phyloP scores from a whole-genome alignment of 1,139 yeast species.

The Scheffersomyces titani region DNA sequence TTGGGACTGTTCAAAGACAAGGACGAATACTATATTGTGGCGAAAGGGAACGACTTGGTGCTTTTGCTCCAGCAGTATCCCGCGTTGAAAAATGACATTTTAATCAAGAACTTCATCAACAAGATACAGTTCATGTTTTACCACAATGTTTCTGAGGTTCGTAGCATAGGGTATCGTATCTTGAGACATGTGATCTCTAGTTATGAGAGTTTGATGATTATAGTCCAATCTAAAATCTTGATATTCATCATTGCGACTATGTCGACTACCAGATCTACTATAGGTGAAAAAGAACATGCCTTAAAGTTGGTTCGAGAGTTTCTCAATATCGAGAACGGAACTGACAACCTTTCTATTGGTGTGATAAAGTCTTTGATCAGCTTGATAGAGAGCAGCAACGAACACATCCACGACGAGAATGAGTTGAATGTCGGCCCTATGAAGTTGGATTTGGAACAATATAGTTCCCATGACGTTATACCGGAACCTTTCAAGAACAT shows the following conservation, averaged over 20 bases:
- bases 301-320: conserved; percentile 68
- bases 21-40: conserved; percentile 51
- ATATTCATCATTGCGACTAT: conserved; percentile 65
- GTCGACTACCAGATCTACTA: conserved; percentile 51
- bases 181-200: conserved; percentile 65
- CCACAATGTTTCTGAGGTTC: conserved; percentile 60
- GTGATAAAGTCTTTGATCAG: conserved; percentile 73
- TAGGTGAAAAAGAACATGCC: conserved; percentile 78
- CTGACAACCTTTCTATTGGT: conserved; percentile 59
- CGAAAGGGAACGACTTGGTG: conserved; percentile 66
- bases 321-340: conserved; percentile 58
- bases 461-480: conserved; percentile 1
- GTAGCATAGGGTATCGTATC: conserved; percentile 76
- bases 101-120: conserved; percentile 59
- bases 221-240: conserved; percentile 56
- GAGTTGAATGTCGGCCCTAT: not conserved
- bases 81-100: conserved; percentile 63
- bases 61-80: conserved; percentile 60
- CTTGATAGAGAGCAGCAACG: conserved; percentile 40
- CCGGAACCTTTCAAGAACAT: conserved; percentile 42
- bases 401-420: conserved; percentile 1
- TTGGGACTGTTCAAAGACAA: conserved; percentile 27
- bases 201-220: conserved; percentile 48
- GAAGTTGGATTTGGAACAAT: not conserved
- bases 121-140: conserved; percentile 63